Evolutionary conservation across 495 filamentous ascomycete species (phyloP), one percentile per base, ranked within the genome.

Genomic region (Aspergillus biplanus): DNA sequence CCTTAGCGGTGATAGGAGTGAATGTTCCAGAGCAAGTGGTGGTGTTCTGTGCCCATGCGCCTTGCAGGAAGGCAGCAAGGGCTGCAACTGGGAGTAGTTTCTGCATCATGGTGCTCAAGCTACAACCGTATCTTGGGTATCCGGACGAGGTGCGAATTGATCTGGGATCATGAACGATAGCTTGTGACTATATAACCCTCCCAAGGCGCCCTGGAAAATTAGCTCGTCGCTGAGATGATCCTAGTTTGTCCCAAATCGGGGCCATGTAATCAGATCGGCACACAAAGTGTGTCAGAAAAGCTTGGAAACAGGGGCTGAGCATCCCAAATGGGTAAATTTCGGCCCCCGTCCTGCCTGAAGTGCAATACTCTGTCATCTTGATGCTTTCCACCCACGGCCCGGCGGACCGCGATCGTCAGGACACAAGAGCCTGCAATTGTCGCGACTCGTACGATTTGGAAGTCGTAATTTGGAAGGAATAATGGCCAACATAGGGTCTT

Each of bases 21-120:
- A 82, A 82, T 32, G 67, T 70, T 8, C 74, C 75, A 5, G 66
- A 67, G 61, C 78, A 81, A 8, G 59, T 64, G 33, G 7, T 18
- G 27, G 47, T 31, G 4, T 62, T 65, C 15, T 66, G 64, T 27
- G 69, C 66, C 27, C 65, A 67, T 11, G 60, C 46, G 46, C 60
- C 18, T 16, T 61, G 44, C 5, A 63, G 12, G 11, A 66, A 37
- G 32, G 62, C 58, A 35, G 58, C 50, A 44, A 73, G 34, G 27
- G 63, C 61, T 32, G 62, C 42, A 52, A 48, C 12, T 8, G 21
- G 44, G 1, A 66, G 53, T 27, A 58, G 15, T 34, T 60, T 62
- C 61, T 55, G 37, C 50, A 61, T 61, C 32, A n/a, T 61, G 34
- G 33, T 27, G 16, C 31, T 37, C 11, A 18, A 21, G 16, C 27